Percentiles rank a stretch among this genome's conserved stretches.
Evolutionary conservation across 306 rosid genomes (phyloP).

Genomic region (Lablab purpureus): DNA sequence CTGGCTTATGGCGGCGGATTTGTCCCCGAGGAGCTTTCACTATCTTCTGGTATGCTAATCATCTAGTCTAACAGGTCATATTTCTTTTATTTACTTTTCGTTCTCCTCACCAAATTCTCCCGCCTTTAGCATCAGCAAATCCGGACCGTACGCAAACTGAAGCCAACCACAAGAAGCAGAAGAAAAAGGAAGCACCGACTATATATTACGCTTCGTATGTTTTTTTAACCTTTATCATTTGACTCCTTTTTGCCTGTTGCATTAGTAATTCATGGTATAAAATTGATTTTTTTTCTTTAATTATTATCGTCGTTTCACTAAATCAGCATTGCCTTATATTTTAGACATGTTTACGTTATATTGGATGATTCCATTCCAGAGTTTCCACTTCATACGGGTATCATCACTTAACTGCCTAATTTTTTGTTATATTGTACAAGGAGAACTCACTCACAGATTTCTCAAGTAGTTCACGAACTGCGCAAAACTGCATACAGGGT

Average conservation of each 20-base stretch:
- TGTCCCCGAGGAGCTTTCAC: too few species aligned
- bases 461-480: too few species aligned
- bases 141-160: conserved; percentile 51
- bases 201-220: conserved; percentile 89
- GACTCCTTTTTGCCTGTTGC: not conserved
- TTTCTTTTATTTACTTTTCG: not conserved
- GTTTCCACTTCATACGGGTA: too few species aligned
- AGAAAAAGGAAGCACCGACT: conserved; percentile 70
- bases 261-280: not conserved
- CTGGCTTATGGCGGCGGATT: too few species aligned
- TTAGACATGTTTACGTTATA: not conserved
- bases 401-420: too few species aligned
- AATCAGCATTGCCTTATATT: not conserved
- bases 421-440: too few species aligned
- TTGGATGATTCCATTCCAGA: conserved; percentile 22
- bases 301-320: conserved; percentile 8
- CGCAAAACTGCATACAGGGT: too few species aligned
- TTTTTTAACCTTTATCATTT: too few species aligned
- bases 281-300: not conserved
- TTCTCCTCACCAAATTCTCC: not conserved
- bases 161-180: conserved; percentile 58
- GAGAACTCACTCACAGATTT: too few species aligned
- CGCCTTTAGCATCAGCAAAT: conserved; percentile 51
- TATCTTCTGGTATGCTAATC: too few species aligned
- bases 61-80: too few species aligned